Conservation (phyloP, 192 early-diverging fungal species). For the Podila epigama region DNA sequence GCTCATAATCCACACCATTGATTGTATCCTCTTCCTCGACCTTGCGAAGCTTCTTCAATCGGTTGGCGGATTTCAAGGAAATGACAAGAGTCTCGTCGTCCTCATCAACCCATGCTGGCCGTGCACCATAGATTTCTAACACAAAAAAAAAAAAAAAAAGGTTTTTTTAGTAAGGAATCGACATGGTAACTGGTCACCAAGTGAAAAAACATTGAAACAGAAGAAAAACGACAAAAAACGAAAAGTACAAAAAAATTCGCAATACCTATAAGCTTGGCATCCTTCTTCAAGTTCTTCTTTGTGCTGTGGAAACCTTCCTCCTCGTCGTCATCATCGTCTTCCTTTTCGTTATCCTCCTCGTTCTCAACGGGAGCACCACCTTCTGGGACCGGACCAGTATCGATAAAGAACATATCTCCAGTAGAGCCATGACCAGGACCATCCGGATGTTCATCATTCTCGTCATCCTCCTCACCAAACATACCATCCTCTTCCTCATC, state of each 20-base stretch:
- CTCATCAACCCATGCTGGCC: conserved; percentile 81
- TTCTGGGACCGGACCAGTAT: conserved; percentile 21
- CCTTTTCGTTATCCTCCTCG: conserved; percentile 1
- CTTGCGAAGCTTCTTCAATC: conserved; percentile 81
- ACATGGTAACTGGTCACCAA: too few species aligned
- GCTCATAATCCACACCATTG: conserved; percentile 82
- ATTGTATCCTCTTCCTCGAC: conserved; percentile 78
- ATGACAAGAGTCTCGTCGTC: conserved; percentile 77
- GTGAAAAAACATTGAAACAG: too few species aligned
- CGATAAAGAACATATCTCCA: conserved; percentile 48
- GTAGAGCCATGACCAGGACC: conserved; percentile 20
- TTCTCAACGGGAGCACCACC: conserved; percentile 7
- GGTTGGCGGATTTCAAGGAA: conserved; percentile 68
- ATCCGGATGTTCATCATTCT: background rate
- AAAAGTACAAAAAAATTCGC: background rate
- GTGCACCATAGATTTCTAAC: conserved; percentile 34
- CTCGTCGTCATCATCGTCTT: conserved; percentile 28
- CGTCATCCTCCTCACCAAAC: conserved; percentile 26
- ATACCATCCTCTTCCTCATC: conserved; percentile 51
- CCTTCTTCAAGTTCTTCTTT: conserved; percentile 10
- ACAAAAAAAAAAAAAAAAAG: background rate
- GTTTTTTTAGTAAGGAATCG: too few species aligned
- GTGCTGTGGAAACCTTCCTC: conserved; percentile 21
- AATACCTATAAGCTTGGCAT: background rate
- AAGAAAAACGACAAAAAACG: background rate